phyloP scores from a whole-genome alignment of 2,329 filamentous ascomycete genomes.

The Akanthomyces lecanii region DNA sequence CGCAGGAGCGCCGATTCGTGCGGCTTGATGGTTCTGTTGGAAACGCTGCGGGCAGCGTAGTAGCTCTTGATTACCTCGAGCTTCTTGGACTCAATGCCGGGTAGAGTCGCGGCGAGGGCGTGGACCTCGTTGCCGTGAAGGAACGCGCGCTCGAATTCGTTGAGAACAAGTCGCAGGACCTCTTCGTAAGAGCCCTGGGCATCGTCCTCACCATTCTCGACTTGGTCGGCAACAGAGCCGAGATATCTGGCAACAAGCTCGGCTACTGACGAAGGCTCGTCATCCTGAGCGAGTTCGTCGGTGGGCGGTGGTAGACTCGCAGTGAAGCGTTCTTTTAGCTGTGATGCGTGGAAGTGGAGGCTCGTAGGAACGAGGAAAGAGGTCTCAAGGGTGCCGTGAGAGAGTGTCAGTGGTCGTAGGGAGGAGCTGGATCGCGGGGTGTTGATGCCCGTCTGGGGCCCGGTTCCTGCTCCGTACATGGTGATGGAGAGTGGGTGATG shows the following conservation, averaged over 20 bases:
- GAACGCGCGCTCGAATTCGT: conserved; percentile 95
- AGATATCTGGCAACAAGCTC: conserved; percentile 94
- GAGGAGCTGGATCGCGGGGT: conserved; percentile 93
- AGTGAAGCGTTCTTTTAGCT: conserved; percentile 87
- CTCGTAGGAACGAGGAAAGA: conserved; percentile 93
- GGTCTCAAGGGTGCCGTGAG: conserved; percentile 92
- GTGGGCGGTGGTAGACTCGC: conserved; percentile 83
- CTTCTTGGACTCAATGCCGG: conserved; percentile 92
- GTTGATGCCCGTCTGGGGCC: conserved; percentile 91
- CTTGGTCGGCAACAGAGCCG: conserved; percentile 81
- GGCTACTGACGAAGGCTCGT: conserved; percentile 92
- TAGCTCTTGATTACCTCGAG: conserved; percentile 84
- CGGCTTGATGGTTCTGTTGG: conserved; percentile 79
- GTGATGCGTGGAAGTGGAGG: conserved; percentile 92
- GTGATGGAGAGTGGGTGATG: conserved; percentile 28
- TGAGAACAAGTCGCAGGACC: conserved; percentile 84
- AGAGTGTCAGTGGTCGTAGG: conserved; percentile 82
- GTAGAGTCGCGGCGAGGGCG: conserved; percentile 76
- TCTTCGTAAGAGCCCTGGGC: conserved; percentile 84
- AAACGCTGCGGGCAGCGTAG: conserved; percentile 80
- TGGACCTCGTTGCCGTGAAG: conserved; percentile 95
- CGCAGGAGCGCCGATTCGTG: conserved; percentile 92
- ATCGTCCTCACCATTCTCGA: conserved; percentile 90
- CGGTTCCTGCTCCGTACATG: conserved; percentile 84
- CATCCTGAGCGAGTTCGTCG: conserved; percentile 95